These are phyloP conservation scores for Xylariomycetidae sp. DNA, from an alignment of 2,329 filamentous ascomycete genomes.

Conservation along the genomic window DNA sequence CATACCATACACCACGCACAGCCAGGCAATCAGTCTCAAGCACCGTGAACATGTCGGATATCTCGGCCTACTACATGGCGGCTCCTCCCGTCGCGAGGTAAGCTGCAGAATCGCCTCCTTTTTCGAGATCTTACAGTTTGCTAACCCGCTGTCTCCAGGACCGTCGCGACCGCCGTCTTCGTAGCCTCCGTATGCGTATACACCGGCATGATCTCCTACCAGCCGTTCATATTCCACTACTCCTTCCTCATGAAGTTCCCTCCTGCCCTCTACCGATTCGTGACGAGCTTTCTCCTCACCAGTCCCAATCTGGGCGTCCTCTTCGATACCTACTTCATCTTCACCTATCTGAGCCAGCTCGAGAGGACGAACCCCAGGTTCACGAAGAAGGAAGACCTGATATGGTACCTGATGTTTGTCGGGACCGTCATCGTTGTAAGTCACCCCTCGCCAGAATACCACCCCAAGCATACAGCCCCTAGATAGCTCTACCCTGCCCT, in stretches of 20 bases:
- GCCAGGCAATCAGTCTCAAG: conserved; percentile 1
- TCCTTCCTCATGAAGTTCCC: conserved; percentile 49
- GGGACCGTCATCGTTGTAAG: conserved; percentile 72
- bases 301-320: conserved; percentile 45
- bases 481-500: conserved; percentile 6
- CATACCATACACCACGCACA: no score
- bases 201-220: conserved; percentile 45
- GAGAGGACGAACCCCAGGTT: conserved; percentile 70
- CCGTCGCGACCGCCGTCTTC: conserved; percentile 59
- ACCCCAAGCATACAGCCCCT: no score
- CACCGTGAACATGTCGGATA: conserved; percentile 30
- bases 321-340: conserved; percentile 73
- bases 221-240: conserved; percentile 49
- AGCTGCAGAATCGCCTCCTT: conserved; percentile 6
- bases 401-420: conserved; percentile 75
- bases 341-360: conserved; percentile 68
- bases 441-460: no score
- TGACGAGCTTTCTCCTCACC: conserved; percentile 38
- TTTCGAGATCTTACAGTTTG: neutral
- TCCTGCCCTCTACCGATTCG: conserved; percentile 38
- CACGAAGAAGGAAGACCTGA: conserved; percentile 66
- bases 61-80: conserved; percentile 34
- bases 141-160: conserved; percentile 41
- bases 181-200: conserved; percentile 56
- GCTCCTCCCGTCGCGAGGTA: conserved; percentile 38